Base-by-base conservation (phyloP, 2,329 filamentous ascomycete species). In the Colletotrichum sp. region DNA sequence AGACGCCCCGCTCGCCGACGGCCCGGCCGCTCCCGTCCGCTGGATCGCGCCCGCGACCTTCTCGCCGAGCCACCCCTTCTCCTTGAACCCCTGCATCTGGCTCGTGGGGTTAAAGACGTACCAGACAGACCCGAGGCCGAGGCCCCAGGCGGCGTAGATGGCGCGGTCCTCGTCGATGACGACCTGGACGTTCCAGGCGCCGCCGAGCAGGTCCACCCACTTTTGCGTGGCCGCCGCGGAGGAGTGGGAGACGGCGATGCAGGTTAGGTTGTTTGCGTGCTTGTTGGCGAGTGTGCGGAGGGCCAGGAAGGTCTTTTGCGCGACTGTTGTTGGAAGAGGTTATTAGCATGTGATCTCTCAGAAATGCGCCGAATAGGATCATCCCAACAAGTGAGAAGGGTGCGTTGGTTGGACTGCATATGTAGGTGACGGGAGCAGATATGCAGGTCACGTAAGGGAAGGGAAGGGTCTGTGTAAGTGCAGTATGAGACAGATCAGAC, bases 221-320 rank as follows among this genome's bases (percentile, higher is more conserved):
- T 89, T 89, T 48, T 85, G 82, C 2, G 91, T 92, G 34, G 91
- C 90, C 26, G 86, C 84, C 6, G 85, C 82, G 10, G 90, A 92
- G 52, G 91, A 89, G 83, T 93, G 91, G 28, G 90, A 92, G 66
- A 92, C 85, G 77, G 91, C 90, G 71, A 92, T 85, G 83, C 90
- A 92, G 73, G 86, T 86, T 13, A 92, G 83, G 56, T 83, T 83
- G 78, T 82, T 82, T 67, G 87, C 83, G 78, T 90, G 85, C 66
- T 87, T 88, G 81, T 88, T 89, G 15, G 90, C 87, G 73, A 92
- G 85, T 58, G 88, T 84, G 66, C 90, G 89, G 70, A 92, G 86
- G 76, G 87, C 84, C 75, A 92, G 84, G 79, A 92, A 92, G 7
- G 89, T 88, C 78, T 91, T 88, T 79, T 90, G 88, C 24, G 89